Conservation (phyloP, 2,329 filamentous ascomycete genomes). For the Ophiosphaerella narmari region DNA sequence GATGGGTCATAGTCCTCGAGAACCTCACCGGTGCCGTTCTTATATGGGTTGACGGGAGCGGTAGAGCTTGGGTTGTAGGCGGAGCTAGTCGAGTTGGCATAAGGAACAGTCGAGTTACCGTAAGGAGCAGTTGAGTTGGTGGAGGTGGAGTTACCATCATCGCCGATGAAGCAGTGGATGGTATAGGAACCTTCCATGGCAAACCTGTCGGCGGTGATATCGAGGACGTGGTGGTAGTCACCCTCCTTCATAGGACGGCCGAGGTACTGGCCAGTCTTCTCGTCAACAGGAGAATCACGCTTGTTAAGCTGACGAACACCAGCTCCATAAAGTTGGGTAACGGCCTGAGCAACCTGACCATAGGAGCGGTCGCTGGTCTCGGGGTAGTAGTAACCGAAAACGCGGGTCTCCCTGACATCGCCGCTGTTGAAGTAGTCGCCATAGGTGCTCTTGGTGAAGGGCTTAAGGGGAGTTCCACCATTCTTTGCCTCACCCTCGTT, state of each 20-base stretch:
- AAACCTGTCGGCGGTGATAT: conserved; percentile 40
- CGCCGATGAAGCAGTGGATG: conserved; percentile 44
- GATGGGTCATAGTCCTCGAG: conserved; percentile 31
- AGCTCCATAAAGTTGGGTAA: conserved; percentile 37
- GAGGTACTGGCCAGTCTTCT: conserved; percentile 31
- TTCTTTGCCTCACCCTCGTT: conserved; percentile 56
- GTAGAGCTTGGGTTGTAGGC: conserved; percentile 21
- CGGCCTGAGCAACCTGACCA: conserved; percentile 28
- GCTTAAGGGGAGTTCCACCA: conserved; percentile 53
- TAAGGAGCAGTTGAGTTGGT: conserved; percentile 26
- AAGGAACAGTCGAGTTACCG: conserved; percentile 19
- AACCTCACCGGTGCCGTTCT: conserved; percentile 24
- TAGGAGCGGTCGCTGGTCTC: conserved; percentile 34
- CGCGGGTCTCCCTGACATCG: conserved; percentile 40
- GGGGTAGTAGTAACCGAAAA: conserved; percentile 50
- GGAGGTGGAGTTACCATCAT: conserved; percentile 28
- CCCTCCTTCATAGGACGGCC: conserved; percentile 40
- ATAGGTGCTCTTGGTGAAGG: conserved; percentile 38
- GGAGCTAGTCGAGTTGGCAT: conserved; percentile 6
- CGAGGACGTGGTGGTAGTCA: conserved; percentile 43
- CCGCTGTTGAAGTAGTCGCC: conserved; percentile 53
- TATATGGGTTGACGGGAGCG: conserved; percentile 15
- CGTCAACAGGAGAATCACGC: conserved; percentile 18
- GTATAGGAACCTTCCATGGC: conserved; percentile 43
- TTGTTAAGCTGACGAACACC: conserved; percentile 48